Conservation (phyloP, 176 grass and related monocot species). For the Ensete glaucum region DNA sequence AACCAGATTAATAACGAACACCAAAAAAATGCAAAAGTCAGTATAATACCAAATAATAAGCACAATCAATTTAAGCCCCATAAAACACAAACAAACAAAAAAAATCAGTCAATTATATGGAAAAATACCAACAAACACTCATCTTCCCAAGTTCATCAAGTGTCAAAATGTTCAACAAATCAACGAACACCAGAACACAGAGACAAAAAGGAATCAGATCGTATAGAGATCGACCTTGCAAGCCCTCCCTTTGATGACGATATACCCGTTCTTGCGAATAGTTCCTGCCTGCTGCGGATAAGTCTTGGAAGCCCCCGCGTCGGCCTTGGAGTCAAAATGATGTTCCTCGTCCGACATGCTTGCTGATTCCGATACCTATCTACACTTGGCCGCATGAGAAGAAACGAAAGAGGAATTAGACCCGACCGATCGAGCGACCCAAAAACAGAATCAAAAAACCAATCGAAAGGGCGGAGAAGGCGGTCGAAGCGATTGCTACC, state of each 20-base stretch:
- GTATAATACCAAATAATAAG: too few species aligned
- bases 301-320: constrained; percentile 7
- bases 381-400: not conserved
- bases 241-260: constrained; percentile 9
- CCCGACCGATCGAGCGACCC: not conserved
- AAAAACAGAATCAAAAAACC: not conserved
- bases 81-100: too few species aligned
- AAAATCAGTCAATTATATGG: too few species aligned
- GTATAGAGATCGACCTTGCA: not conserved
- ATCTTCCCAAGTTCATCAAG: not conserved
- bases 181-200: not conserved
- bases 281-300: constrained; percentile 13
- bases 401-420: not conserved
- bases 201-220: not conserved
- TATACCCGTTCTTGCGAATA: constrained; percentile 8
- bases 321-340: constrained; percentile 12
- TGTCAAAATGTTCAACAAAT: not conserved
- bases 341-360: constrained; percentile 14
- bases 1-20: too few species aligned
- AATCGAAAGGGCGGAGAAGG: not conserved
- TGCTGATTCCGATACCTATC: not conserved
- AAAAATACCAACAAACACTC: too few species aligned
- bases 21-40: too few species aligned
- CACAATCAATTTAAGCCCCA: too few species aligned
- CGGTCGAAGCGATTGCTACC: not conserved